These are phyloP conservation scores for Juglanconis sp. DNA, from an alignment of 2,329 filamentous ascomycete species.

Conservation along the genomic window DNA sequence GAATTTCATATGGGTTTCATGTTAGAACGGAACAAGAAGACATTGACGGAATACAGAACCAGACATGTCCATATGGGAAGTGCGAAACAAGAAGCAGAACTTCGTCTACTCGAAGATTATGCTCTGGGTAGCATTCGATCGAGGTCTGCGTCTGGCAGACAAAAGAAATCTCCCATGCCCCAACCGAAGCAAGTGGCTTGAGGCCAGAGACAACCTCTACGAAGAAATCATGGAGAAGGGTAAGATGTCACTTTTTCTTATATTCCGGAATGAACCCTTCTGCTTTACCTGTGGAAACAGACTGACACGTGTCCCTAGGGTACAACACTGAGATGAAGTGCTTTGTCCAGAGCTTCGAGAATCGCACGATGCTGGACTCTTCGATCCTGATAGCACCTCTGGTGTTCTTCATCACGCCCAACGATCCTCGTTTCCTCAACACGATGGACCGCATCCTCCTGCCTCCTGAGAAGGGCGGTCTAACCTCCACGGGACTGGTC, in stretches of 20 bases:
- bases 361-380: slow-evolving; percentile 66
- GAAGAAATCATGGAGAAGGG: slow-evolving; percentile 75
- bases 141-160: slow-evolving; percentile 68
- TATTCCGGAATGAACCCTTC: background rate
- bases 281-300: background rate
- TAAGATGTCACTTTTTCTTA: slow-evolving; percentile 19
- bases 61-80: slow-evolving; percentile 84
- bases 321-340: slow-evolving; percentile 68
- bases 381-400: slow-evolving; percentile 73
- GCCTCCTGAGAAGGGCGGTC: slow-evolving; percentile 69
- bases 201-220: slow-evolving; percentile 64
- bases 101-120: slow-evolving; percentile 82
- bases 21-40: background rate
- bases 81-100: slow-evolving; percentile 70
- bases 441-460: slow-evolving; percentile 71
- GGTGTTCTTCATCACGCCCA: slow-evolving; percentile 76
- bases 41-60: slow-evolving; percentile 41
- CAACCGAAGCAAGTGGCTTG: slow-evolving; percentile 63
- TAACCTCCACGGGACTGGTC: slow-evolving; percentile 72
- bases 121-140: slow-evolving; percentile 79
- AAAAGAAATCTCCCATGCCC: slow-evolving; percentile 75
- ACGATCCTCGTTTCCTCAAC: slow-evolving; percentile 70
- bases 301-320: slow-evolving; percentile 34
- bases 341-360: slow-evolving; percentile 76
- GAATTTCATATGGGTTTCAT: background rate